phyloP scores from a whole-genome alignment of 305 asterid genomes.

The Fraxinus xanthoxyloides region DNA sequence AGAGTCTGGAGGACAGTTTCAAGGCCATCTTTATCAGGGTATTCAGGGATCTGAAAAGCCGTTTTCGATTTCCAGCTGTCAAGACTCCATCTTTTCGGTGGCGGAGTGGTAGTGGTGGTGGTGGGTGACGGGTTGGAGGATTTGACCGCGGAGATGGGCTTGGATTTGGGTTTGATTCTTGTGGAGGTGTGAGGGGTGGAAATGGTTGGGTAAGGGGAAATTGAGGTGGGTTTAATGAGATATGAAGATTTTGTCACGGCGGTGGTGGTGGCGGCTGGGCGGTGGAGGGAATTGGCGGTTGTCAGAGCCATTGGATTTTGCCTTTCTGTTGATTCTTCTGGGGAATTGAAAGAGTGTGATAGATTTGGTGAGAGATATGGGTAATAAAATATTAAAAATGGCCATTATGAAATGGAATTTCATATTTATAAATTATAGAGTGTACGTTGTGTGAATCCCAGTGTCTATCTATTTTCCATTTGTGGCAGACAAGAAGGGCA shows the following conservation, averaged over 20 bases:
- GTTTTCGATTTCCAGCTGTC: slow-evolving; percentile 48
- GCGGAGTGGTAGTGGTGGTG: slow-evolving; percentile 25
- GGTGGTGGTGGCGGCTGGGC: slow-evolving; percentile 12
- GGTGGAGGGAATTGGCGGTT: background rate
- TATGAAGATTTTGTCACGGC: background rate
- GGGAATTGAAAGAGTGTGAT: background rate
- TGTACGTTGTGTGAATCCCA: background rate
- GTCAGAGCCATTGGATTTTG: slow-evolving; percentile 24
- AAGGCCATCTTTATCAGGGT: slow-evolving; percentile 36
- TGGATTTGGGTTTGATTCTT: slow-evolving; percentile 27
- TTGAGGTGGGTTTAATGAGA: slow-evolving; percentile 17
- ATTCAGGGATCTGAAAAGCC: slow-evolving; percentile 44
- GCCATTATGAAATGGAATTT: background rate
- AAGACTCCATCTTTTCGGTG: slow-evolving; percentile 31
- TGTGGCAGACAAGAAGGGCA: background rate
- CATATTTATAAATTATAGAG: background rate
- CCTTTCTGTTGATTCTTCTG: background rate
- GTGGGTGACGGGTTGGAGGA: slow-evolving; percentile 35
- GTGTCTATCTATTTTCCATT: background rate
- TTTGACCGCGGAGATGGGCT: slow-evolving; percentile 35
- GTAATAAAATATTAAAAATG: background rate
- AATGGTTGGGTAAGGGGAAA: slow-evolving; percentile 20
- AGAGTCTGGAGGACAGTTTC: slow-evolving; percentile 39
- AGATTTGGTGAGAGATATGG: background rate
- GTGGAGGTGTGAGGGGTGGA: slow-evolving; percentile 17